Evolutionary conservation across 768 basidiomycete species (phyloP), one percentile per base, ranked within the genome.

Genomic region (Tephrocybe sp.): DNA sequence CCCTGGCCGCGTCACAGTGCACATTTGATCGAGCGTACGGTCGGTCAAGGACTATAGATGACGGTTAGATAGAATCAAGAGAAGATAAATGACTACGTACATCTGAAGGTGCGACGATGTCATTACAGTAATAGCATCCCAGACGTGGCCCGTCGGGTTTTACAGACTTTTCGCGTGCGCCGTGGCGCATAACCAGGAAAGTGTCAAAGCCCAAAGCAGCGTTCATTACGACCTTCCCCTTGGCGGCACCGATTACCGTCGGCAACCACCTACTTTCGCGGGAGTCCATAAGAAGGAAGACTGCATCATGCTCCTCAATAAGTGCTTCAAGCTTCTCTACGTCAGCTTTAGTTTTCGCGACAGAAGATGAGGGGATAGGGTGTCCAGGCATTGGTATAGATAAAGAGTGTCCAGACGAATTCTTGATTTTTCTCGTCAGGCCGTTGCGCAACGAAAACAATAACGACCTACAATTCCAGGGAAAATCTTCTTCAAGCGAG

Each of bases 61-160:
- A 16, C 4, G 49, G 20, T 19, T 31, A 39, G 35, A 7, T 23
- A 31, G 5, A 16, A 11, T 32, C 34, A 42, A n/a, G 17, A 12
- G 32, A 22, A n/a, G 16, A 41, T n/a, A 8, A 47, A 51, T 51
- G 40, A 41, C 34, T 10, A 62, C 72, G 41, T 53, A 96, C 95
- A 66, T 99, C 95, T 14, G 89, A 83, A 7, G 97, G 95, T 0
- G 96, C 97, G 34, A 98, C 94, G 50, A 98, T 90, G 57, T 99
- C 97, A 60, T 98, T 98, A 69, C 97, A 99, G 65, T 92, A 99
- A 65, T 99, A 98, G 63, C 97, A 99, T 3, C 97, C 96, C 30
- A 99, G 71, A 2, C 70, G 68, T 23, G 71, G 54, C 12, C 57
- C 49, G 41, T 63, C 54, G n/a, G 64, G 46, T 53, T 68, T 36